Evolutionary conservation across 345 rosid species (phyloP).

Genomic region (Euphorbia peplus): DNA sequence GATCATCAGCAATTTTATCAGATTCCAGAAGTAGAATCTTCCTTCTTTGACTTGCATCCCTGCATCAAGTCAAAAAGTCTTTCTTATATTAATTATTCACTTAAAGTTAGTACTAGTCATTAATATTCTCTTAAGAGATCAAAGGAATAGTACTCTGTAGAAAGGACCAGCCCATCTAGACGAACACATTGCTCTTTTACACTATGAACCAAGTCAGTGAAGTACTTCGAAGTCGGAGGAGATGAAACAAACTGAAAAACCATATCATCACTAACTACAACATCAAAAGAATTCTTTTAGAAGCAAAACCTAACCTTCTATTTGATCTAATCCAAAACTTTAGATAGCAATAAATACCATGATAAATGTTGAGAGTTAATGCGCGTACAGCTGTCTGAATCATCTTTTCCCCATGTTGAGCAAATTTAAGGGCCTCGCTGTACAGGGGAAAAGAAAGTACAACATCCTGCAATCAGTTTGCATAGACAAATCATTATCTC

Average conservation of each 20-base stretch:
- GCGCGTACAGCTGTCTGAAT: conserved; percentile 74
- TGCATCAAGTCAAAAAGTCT: conserved; percentile 30
- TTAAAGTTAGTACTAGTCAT: neutral
- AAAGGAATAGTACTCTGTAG: conserved; percentile 35
- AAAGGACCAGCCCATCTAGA: conserved; percentile 45
- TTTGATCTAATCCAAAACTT: neutral
- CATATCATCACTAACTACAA: conserved; percentile 64
- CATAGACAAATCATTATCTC: neutral
- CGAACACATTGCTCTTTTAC: conserved; percentile 45
- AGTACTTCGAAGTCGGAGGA: conserved; percentile 56
- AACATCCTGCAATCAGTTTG: conserved; percentile 40
- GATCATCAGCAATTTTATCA: conserved; percentile 58
- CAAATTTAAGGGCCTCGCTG: conserved; percentile 62
- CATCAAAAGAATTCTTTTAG: conserved; percentile 24
- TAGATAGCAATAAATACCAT: conserved; percentile 36
- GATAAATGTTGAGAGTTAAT: conserved; percentile 56
- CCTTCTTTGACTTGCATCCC: conserved; percentile 35
- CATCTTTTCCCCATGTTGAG: conserved; percentile 68
- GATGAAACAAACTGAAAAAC: conserved; percentile 48
- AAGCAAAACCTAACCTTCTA: conserved; percentile 16
- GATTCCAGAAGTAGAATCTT: conserved; percentile 38
- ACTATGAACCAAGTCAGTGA: conserved; percentile 50
- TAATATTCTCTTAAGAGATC: conserved; percentile 13
- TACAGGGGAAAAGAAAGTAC: conserved; percentile 61
- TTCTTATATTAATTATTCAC: conserved; percentile 7